phyloP scores from a whole-genome alignment of 495 filamentous ascomycete species.

The Penicillium chermesinum region DNA sequence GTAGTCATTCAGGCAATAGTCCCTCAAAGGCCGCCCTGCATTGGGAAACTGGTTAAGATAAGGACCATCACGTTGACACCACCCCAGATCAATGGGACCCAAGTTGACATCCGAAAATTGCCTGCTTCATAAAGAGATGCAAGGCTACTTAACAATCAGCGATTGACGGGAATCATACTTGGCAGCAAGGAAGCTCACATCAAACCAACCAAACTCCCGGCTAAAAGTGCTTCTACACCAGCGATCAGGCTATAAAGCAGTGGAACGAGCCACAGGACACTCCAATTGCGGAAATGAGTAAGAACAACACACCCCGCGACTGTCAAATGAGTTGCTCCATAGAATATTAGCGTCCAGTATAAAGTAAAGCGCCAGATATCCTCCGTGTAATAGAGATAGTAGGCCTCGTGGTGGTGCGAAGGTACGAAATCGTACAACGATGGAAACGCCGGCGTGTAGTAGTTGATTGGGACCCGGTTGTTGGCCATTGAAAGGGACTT shows the following conservation, averaged over 20 bases:
- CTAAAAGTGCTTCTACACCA: conserved; percentile 74
- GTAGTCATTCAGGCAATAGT: too few species aligned
- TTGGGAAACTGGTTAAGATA: conserved; percentile 88
- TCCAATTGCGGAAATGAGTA: conserved; percentile 67
- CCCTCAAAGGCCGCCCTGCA: conserved; percentile 85
- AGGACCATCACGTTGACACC: conserved; percentile 84
- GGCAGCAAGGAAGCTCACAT: conserved; percentile 57
- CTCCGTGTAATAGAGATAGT: conserved; percentile 68
- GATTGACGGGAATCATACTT: not conserved
- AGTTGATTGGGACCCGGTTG: conserved; percentile 57
- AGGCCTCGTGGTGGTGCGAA: conserved; percentile 41
- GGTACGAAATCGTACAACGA: conserved; percentile 79
- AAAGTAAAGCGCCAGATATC: conserved; percentile 94
- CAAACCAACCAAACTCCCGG: conserved; percentile 83
- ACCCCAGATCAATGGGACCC: conserved; percentile 95
- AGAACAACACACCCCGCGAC: conserved; percentile 68
- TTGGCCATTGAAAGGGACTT: conserved; percentile 24
- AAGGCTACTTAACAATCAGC: conserved; percentile 52
- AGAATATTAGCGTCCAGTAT: conserved; percentile 69
- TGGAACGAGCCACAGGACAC: conserved; percentile 70
- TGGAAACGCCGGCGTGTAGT: conserved; percentile 73
- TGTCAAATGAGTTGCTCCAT: conserved; percentile 35
- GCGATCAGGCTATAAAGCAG: conserved; percentile 68
- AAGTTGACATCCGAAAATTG: conserved; percentile 91
- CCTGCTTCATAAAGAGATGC: conserved; percentile 84